Evolutionary conservation across 768 basidiomycete genomes (phyloP).

Genomic region (Mycena metata): DNA sequence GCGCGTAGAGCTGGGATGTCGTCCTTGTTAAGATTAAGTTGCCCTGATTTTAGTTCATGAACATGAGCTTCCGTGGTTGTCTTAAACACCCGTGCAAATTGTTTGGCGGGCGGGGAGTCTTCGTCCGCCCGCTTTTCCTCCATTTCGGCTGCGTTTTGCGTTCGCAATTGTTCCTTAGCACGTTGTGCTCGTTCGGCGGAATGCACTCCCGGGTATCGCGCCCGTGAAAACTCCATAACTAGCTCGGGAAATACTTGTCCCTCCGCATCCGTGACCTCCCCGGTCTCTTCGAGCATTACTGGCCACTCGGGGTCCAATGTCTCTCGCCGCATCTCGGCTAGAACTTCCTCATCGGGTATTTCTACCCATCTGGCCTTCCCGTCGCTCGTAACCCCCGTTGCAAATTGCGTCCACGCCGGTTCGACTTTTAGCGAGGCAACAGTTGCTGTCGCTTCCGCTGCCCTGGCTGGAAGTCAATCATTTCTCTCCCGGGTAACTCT

Average conservation of each 20-base stretch:
- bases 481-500: background rate
- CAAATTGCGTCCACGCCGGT: background rate
- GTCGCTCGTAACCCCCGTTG: background rate
- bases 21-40: background rate
- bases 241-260: background rate
- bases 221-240: background rate
- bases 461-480: background rate
- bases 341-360: slow-evolving; percentile 13
- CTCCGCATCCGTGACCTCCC: background rate
- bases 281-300: background rate
- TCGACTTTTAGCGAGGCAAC: background rate
- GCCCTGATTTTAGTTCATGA: too few species aligned
- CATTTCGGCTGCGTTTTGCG: too few species aligned
- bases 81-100: too few species aligned
- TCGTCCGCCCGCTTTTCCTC: too few species aligned
- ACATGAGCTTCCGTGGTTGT: too few species aligned
- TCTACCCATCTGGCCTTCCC: background rate
- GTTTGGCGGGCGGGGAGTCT: too few species aligned
- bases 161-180: background rate
- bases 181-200: background rate
- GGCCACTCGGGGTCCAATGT: background rate
- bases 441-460: background rate
- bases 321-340: background rate
- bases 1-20: slow-evolving; percentile 37
- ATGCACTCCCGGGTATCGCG: background rate